Base-by-base conservation (phyloP, 139 green algal genomes). In the Coelastrella sp. region DNA sequence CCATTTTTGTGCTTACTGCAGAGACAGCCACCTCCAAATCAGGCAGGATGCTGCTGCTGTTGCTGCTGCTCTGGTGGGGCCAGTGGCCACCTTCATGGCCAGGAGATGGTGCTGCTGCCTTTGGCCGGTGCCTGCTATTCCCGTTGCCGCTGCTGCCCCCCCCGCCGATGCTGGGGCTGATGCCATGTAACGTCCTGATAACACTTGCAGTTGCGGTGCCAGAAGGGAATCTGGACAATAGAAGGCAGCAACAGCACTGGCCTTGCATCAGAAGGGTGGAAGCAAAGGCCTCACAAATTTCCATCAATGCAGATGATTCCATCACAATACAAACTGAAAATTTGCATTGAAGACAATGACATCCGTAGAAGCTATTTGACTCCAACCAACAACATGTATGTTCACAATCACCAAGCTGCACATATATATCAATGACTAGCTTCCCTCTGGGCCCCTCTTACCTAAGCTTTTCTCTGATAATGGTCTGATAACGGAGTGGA, bases 401-500 rank as follows among this genome's bases (percentile, higher is more conserved):
- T n/a, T n/a, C n/a, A n/a, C n/a, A n/a, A n/a, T 49, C 35, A 49
- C 35, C 35, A 49, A 49, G 35, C 35, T 49, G 35, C 35, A 49
- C 35, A 49, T 49, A 49, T 49, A 49, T 49, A 49, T 3, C 35
- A 49, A 49, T 49, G 35, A 49, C 35, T 49, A 49, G n/a, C n/a
- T n/a, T n/a, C n/a, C 35, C 35, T 1, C 35, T 49, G 35, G 3
- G 35, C 35, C 35, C 35, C 35, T 49, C 35, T 49, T 8, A 76
- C 12, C 78, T 80, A 14, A 96, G 90, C 89, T 93, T 85, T 87
- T 96, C 94, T n/a, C 89, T 91, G 7, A 95, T 68, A 72, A 96
- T 95, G 63, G 93, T 94, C 87, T 96, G 93, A 20, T 86, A 89
- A 11, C 94, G 88, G 76, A 96, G 90, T n/a, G 94, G 94, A 24